phyloP scores from a whole-genome alignment of 148 eudicot genomes.

The Mesembryanthemum crystallinum region DNA sequence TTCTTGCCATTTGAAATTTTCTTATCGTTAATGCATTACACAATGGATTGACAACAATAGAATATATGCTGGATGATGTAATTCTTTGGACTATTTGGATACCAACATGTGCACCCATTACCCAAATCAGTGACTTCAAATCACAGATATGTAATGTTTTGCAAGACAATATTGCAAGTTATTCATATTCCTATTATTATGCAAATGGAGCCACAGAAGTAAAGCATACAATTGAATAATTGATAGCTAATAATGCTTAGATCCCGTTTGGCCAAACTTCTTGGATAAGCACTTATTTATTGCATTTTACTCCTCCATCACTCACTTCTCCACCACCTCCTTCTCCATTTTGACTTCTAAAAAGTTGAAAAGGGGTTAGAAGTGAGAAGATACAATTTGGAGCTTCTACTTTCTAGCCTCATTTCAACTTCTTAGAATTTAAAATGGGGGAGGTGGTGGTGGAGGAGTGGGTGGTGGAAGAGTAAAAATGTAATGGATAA shows the following conservation, averaged over 20 bases:
- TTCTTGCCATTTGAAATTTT: not conserved
- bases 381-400: too few relatives aligned
- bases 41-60: constrained; percentile 8
- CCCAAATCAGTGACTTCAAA: not conserved
- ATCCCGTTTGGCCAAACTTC: too few relatives aligned
- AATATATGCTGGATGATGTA: constrained; percentile 12
- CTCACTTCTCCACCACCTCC: too few relatives aligned
- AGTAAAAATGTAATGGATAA: not conserved
- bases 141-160: not conserved
- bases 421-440: too few relatives aligned
- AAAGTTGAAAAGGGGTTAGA: too few relatives aligned
- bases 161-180: not conserved
- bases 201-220: not conserved
- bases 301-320: too few relatives aligned
- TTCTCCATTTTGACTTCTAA: too few relatives aligned
- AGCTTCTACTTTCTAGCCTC: too few relatives aligned
- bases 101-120: constrained; percentile 2
- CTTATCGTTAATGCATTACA: constrained; percentile 9
- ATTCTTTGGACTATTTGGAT: constrained; percentile 8
- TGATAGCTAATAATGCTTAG: too few relatives aligned
- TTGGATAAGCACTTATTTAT: too few relatives aligned
- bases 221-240: not conserved
- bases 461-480: too few relatives aligned
- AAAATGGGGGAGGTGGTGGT: too few relatives aligned
- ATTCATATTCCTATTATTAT: not conserved